Evolutionary conservation across 2,329 filamentous ascomycete genomes (phyloP).

Genomic region (Colletotrichum chlorophyti): DNA sequence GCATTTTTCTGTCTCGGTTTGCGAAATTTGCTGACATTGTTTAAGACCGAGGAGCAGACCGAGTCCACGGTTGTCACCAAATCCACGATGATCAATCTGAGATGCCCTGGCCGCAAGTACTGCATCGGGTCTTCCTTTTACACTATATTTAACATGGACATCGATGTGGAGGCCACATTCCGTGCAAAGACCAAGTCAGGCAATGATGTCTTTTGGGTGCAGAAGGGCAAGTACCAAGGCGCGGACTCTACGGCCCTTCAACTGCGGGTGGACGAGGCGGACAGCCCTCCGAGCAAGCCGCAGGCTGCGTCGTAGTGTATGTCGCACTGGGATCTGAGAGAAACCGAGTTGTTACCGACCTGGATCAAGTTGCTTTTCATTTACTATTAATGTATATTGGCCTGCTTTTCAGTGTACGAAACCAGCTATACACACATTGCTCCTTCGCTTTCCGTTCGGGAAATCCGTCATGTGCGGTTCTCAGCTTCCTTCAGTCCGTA

Average conservation of each 20-base stretch:
- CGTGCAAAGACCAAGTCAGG: conserved; percentile 23
- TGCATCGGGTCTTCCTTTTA: conserved; percentile 28
- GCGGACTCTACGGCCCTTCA: conserved; percentile 26
- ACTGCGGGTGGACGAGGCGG: conserved; percentile 25
- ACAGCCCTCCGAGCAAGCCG: too few relatives aligned
- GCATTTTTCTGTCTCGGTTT: background rate
- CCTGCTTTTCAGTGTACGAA: too few relatives aligned
- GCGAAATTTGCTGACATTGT: background rate
- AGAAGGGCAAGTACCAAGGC: conserved; percentile 24
- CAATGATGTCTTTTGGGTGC: conserved; percentile 21
- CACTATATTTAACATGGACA: conserved; percentile 28
- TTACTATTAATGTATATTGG: too few relatives aligned
- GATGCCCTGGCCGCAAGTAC: conserved; percentile 26
- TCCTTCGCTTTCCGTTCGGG: too few relatives aligned
- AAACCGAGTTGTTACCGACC: too few relatives aligned
- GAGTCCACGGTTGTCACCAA: conserved; percentile 16
- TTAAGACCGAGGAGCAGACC: conserved; percentile 10
- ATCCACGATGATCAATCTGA: conserved; percentile 26
- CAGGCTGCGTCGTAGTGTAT: too few relatives aligned
- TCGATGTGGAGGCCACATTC: conserved; percentile 28
- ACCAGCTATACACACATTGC: too few relatives aligned
- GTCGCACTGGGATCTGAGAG: too few relatives aligned
- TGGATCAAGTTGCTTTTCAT: too few relatives aligned
- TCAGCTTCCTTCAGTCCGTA: too few relatives aligned
- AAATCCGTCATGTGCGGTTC: too few relatives aligned